phyloP scores from a whole-genome alignment of 495 filamentous ascomycete species.

The Aspergillus affinis region DNA sequence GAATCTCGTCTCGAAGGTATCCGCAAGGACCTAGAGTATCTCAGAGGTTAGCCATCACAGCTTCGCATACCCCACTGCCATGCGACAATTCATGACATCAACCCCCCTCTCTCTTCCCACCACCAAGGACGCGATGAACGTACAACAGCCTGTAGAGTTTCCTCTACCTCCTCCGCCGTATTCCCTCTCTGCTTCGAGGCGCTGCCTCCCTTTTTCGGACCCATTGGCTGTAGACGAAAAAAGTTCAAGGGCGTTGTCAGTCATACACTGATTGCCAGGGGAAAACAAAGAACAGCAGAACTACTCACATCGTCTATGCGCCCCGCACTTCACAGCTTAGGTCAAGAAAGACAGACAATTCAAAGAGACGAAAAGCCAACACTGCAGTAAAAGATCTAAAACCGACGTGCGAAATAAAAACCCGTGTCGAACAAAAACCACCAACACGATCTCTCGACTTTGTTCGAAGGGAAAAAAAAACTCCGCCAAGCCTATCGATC shows the following conservation, averaged over 20 bases:
- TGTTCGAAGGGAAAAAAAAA: slow-evolving; percentile 22
- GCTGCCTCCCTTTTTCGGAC: slow-evolving; percentile 57
- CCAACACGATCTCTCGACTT: neutral
- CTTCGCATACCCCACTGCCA: slow-evolving; percentile 11
- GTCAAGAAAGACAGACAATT: neutral
- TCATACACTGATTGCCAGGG: neutral
- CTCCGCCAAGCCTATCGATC: slow-evolving; percentile 33
- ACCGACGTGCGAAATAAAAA: neutral
- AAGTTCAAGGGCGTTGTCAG: slow-evolving; percentile 5
- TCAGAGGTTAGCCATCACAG: slow-evolving; percentile 18
- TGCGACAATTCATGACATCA: neutral
- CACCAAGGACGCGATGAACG: slow-evolving; percentile 23
- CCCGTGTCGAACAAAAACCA: neutral
- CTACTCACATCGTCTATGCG: slow-evolving; percentile 9
- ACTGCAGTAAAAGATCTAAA: neutral
- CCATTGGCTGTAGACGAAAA: slow-evolving; percentile 42
- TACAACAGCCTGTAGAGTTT: slow-evolving; percentile 88
- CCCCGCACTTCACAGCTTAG: neutral
- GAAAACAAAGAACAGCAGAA: neutral
- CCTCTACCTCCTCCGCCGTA: slow-evolving; percentile 68
- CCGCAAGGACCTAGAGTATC: slow-evolving; percentile 66
- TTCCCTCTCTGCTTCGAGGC: slow-evolving; percentile 62
- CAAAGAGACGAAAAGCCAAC: neutral
- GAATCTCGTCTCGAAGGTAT: slow-evolving; percentile 92
- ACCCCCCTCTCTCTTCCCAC: neutral